Conservation (phyloP, 208 protist genomes). For the Acanthamoeba divionensis region DNA sequence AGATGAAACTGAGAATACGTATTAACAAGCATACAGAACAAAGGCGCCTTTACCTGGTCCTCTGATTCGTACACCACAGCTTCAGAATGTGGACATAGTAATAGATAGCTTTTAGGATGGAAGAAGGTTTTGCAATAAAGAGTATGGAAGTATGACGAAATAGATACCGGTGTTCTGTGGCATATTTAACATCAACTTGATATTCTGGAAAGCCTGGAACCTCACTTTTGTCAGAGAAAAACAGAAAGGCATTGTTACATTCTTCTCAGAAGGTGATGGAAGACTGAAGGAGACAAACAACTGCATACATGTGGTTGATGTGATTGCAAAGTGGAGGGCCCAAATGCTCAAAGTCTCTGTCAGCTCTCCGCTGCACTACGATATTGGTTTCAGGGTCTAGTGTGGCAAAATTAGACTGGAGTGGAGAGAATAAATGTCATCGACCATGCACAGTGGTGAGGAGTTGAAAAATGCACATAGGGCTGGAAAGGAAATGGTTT, state of each 20-base stretch:
- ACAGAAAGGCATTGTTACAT: not conserved
- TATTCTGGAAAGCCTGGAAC: constrained; percentile 73
- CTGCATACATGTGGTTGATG: constrained; percentile 62
- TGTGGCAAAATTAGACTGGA: constrained; percentile 78
- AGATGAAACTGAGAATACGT: too few species aligned
- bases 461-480: too few species aligned
- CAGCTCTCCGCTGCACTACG: constrained; percentile 68
- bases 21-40: too few species aligned
- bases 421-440: not conserved
- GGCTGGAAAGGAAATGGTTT: too few species aligned
- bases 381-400: constrained; percentile 63
- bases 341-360: constrained; percentile 77
- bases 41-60: too few species aligned
- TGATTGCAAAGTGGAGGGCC: constrained; percentile 71
- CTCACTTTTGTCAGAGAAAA: constrained; percentile 31
- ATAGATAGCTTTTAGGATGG: not conserved
- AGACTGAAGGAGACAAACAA: not conserved
- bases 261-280: not conserved
- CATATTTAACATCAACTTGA: constrained; percentile 73
- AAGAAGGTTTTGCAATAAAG: not conserved
- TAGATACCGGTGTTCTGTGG: constrained; percentile 74
- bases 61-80: constrained; percentile 73
- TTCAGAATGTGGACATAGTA: not conserved
- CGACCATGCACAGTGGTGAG: not conserved
- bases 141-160: not conserved